Evolutionary conservation across 176 grass and related monocot genomes (phyloP), one percentile per base, ranked within the genome.

Genomic region (Pontederia crassipes): DNA sequence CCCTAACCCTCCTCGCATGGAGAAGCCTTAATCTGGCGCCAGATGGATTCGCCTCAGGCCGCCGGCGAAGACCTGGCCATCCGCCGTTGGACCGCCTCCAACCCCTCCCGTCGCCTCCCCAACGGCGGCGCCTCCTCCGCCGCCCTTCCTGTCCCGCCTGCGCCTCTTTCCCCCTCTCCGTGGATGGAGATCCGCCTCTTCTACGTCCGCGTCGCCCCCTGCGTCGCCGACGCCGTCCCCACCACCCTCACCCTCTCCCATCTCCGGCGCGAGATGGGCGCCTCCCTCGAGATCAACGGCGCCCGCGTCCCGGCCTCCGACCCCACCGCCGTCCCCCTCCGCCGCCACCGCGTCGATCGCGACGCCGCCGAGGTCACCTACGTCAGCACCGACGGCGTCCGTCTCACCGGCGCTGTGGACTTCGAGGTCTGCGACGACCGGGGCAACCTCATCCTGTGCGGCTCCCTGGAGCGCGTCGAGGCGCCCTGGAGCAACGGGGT

Each of bases 111-210:
- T 11, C 45, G 17, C 9, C 49, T 48, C 17, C 45, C 45, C 29
- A 14, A 17, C 28, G 59, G 59, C 10, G 14, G 46, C 9, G 29
- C 28, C 15, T 8, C 28, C 11, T n/a, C n/a, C n/a, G n/a, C n/a
- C n/a, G n/a, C n/a, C n/a, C n/a, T n/a, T n/a, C n/a, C n/a, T n/a
- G n/a, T n/a, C n/a, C 61, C 61, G 2, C 16, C 45, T 48, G n/a
- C 47, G 63, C 69, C 61, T 15, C 66, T 54, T 54, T 11, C 35
- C 26, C 54, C 17, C 18, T 55, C 83, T 0, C 24, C 70, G 49
- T 55, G 57, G 58, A 83, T 97, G 46, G 84, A 88, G 76, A 85
- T 83, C 18, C 87, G 87, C 46, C 92, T 91, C 48, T 97, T 97
- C 79, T 91, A 97, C 84, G 73, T 91, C 62, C 84, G 84, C 28